Percentiles rank a stretch among this genome's conserved stretches.
Evolutionary conservation across 495 filamentous ascomycete genomes (phyloP).

Genomic region (Lophiostoma macrostomum): DNA sequence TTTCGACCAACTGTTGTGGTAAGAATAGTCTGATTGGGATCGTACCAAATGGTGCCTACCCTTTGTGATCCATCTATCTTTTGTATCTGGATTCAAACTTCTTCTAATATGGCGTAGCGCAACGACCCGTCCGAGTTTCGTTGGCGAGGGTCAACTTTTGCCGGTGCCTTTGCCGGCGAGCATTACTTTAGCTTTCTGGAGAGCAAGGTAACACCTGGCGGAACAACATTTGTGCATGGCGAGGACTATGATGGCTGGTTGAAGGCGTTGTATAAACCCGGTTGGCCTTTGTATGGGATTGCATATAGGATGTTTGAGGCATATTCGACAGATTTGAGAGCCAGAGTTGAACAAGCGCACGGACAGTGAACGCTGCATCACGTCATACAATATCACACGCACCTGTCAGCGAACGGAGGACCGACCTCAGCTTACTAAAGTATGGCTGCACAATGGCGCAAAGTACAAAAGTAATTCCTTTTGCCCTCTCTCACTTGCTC

Average conservation of each 20-base stretch:
- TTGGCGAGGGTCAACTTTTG: neutral
- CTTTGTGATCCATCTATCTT: neutral
- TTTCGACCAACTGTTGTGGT: slow-evolving; percentile 3
- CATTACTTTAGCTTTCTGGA: slow-evolving; percentile 3
- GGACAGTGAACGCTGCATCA: too few species aligned
- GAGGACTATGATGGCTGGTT: slow-evolving; percentile 9
- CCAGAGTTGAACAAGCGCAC: neutral
- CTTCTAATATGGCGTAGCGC: neutral
- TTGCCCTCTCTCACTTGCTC: too few species aligned
- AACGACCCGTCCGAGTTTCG: slow-evolving; percentile 11
- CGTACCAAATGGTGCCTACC: neutral
- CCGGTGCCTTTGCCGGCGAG: slow-evolving; percentile 2
- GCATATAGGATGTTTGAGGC: slow-evolving; percentile 1
- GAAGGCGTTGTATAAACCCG: neutral
- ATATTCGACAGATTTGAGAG: slow-evolving; percentile 10
- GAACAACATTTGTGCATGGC: slow-evolving; percentile 13
- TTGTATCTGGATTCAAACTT: too few species aligned
- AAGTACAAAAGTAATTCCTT: too few species aligned
- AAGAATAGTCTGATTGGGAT: neutral
- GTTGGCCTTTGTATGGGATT: slow-evolving; percentile 4
- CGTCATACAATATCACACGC: too few species aligned
- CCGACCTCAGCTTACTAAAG: too few species aligned
- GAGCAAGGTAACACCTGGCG: slow-evolving; percentile 2
- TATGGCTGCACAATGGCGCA: too few species aligned
- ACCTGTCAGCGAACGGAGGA: too few species aligned